phyloP scores from a whole-genome alignment of 1,284 basidiomycete genomes.

The Rhizoctonia solani region DNA sequence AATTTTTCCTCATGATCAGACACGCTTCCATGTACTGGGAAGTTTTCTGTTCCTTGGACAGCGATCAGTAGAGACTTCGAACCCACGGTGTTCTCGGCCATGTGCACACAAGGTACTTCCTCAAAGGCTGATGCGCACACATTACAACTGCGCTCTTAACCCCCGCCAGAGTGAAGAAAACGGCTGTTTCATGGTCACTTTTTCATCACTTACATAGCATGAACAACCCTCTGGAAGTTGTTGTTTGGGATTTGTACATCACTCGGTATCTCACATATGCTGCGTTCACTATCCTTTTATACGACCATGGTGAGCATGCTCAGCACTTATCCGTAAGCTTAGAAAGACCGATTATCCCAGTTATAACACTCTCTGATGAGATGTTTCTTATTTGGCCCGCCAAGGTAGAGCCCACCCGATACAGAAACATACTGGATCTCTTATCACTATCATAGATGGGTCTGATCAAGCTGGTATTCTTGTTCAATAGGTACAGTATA shows the following conservation, averaged over 20 bases:
- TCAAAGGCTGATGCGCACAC: neutral
- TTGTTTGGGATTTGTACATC: neutral
- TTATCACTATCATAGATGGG: neutral
- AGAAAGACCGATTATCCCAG: neutral
- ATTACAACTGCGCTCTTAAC: no score
- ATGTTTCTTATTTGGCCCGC: constrained; percentile 26
- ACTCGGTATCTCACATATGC: constrained; percentile 30
- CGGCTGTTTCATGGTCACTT: no score
- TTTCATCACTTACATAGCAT: no score
- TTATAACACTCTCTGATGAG: constrained; percentile 8
- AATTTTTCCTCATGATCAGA: no score
- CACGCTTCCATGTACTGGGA: no score
- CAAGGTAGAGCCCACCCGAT: neutral
- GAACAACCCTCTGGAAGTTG: neutral
- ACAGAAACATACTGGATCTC: neutral
- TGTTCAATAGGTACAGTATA: constrained; percentile 15
- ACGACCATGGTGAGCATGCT: constrained; percentile 17
- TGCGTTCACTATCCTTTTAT: constrained; percentile 13
- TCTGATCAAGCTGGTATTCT: constrained; percentile 15
- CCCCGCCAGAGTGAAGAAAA: no score
- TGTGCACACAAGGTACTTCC: neutral
- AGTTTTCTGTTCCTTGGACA: neutral
- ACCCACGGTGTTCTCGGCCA: neutral
- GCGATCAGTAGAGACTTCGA: neutral
- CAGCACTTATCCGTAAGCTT: neutral